Conservation (phyloP, 345 rosid genomes). For the Erodium maritimum region DNA sequence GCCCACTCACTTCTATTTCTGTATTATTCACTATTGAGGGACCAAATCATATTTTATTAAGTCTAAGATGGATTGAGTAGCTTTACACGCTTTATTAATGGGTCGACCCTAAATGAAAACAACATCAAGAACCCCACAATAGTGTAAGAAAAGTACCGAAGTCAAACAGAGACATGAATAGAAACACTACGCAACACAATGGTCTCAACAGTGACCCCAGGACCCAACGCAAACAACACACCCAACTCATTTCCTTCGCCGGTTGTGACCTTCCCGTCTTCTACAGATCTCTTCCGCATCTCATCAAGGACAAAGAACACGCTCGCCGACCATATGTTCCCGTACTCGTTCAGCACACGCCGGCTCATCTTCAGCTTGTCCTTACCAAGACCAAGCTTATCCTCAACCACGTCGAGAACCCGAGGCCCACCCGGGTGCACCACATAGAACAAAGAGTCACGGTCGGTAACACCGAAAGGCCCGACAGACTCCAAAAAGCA, state of each 20-base stretch:
- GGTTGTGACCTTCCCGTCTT: slow-evolving; percentile 19
- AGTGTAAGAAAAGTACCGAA: no score
- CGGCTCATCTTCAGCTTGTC: slow-evolving; percentile 28
- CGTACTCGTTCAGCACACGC: slow-evolving; percentile 27
- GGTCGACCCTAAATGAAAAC: no score
- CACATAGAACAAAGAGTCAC: slow-evolving; percentile 44
- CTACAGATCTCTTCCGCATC: slow-evolving; percentile 28
- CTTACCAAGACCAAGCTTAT: slow-evolving; percentile 17
- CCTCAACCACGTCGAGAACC: slow-evolving; percentile 35
- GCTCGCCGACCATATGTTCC: slow-evolving; percentile 38
- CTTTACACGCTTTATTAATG: no score
- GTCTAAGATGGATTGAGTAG: no score
- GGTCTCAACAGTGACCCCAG: no score
- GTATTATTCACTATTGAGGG: no score
- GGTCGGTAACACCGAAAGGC: slow-evolving; percentile 21
- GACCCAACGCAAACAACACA: no score
- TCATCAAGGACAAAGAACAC: slow-evolving; percentile 38
- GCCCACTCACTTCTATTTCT: no score
- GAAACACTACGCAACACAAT: no score
- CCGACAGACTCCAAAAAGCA: slow-evolving; percentile 24
- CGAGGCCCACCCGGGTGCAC: slow-evolving; percentile 49
- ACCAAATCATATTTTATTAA: no score
- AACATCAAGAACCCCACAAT: no score
- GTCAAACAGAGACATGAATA: no score
- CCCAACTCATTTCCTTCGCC: slow-evolving; percentile 39